Evolutionary conservation across 129 eudicot species (phyloP).

Genomic region (Artemisia annua): DNA sequence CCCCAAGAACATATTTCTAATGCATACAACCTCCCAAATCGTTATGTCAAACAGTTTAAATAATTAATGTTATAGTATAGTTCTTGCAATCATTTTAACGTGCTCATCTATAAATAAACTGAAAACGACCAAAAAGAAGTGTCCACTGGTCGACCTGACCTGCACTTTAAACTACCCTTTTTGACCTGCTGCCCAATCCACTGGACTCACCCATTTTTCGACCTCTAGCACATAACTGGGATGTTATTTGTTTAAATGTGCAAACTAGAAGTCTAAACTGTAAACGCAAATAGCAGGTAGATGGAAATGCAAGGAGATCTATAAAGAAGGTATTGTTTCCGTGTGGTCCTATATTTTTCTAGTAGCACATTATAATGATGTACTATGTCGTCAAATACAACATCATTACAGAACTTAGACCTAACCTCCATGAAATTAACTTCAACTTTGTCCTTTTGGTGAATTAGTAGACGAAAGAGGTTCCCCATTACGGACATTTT

Average conservation of each 20-base stretch:
- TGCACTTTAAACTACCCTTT: not conserved
- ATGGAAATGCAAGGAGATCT: conserved; percentile 33
- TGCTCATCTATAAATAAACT: too few species aligned
- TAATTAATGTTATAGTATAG: too few species aligned
- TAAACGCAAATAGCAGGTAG: conserved; percentile 33
- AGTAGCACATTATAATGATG: too few species aligned
- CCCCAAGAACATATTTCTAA: not conserved
- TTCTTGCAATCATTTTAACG: too few species aligned
- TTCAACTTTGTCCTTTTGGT: too few species aligned
- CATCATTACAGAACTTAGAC: too few species aligned
- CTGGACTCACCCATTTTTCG: not conserved
- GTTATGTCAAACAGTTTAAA: not conserved
- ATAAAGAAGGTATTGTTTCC: conserved; percentile 40
- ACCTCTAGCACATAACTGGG: not conserved
- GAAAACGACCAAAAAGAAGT: too few species aligned
- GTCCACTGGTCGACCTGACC: not conserved
- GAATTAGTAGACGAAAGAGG: too few species aligned
- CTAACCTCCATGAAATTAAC: too few species aligned
- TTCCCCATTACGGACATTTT: too few species aligned
- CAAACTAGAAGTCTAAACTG: not conserved
- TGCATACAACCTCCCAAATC: not conserved
- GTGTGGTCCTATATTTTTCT: conserved; percentile 53
- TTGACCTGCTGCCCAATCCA: not conserved
- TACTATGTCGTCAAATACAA: too few species aligned
- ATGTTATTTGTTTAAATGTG: not conserved